Conservation (phyloP, 2,329 filamentous ascomycete genomes). For the Exserohilum rostratum region DNA sequence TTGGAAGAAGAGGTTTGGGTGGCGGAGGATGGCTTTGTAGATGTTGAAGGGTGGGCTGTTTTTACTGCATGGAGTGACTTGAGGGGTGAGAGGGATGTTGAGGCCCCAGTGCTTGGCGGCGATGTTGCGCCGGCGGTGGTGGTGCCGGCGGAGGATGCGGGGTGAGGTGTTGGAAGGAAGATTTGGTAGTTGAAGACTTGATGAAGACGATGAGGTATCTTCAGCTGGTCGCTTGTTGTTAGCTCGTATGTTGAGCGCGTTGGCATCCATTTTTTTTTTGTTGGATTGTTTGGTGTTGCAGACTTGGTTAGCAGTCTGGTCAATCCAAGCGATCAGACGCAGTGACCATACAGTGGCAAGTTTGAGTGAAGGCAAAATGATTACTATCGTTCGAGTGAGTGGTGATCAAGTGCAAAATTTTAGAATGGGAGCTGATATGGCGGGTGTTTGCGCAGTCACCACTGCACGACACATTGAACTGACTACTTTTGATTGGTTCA, state of each 20-base stretch:
- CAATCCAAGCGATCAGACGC: too few relatives aligned
- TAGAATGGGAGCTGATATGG: too few relatives aligned
- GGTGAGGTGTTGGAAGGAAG: conserved; percentile 7
- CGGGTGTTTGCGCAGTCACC: too few relatives aligned
- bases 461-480: too few relatives aligned
- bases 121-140: conserved; percentile 31
- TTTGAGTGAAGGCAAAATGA: background rate
- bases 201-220: background rate
- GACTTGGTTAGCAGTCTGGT: too few relatives aligned
- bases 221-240: conserved; percentile 32
- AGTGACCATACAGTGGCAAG: too few relatives aligned
- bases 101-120: conserved; percentile 28
- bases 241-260: conserved; percentile 10
- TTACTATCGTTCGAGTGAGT: too few relatives aligned
- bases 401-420: too few relatives aligned
- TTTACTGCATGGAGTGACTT: background rate
- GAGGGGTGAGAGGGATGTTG: conserved; percentile 6
- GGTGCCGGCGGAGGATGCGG: conserved; percentile 27
- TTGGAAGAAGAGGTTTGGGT: conserved; percentile 46
- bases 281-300: background rate
- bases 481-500: too few relatives aligned
- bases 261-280: conserved; percentile 10
- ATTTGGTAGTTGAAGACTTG: background rate
- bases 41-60: conserved; percentile 34
- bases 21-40: conserved; percentile 43